Evolutionary conservation across 139 green algal genomes (phyloP), one percentile per base, ranked within the genome.

Genomic region (Astrephomene gubernaculifera): DNA sequence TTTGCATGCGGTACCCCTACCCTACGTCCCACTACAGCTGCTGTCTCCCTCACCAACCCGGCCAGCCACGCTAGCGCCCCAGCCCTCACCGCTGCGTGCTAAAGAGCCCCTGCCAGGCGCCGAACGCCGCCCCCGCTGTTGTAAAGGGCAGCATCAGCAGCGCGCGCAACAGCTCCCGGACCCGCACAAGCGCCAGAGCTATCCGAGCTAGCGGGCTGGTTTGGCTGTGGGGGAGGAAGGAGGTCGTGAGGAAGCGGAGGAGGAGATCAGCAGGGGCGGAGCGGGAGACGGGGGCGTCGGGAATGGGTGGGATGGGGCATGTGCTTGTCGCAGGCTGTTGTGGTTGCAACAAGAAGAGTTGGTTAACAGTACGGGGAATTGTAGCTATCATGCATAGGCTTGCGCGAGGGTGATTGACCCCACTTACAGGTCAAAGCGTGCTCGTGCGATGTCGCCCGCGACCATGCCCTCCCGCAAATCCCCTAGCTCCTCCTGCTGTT

Each of bases 51-150:
- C n/a, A n/a, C n/a, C n/a, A n/a, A n/a, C n/a, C n/a, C n/a, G n/a
- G n/a, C n/a, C n/a, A n/a, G n/a, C n/a, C n/a, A n/a, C n/a, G n/a
- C n/a, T n/a, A n/a, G n/a, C 45, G 12, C 8, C 29, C 24, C 38
- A 14, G 49, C 14, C 4, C 83, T n/a, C 63, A 84, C 84, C 84
- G 60, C 44, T 88, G 72, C 0, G 49, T 61, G 22, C 74, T 83
- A 80, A 92, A 92, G 29, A 89, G 57, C 10, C 52, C 82, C 52
- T 81, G 81, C 88, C 88, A 92, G 14, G 54, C 29, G 8, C 38
- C 38, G 22, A 72, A 45, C 3, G 60, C 33, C 17, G 71, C 31
- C 4, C 69, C 49, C 19, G 68, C 44, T 7, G 85, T 49, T 6
- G 60, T 87, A 61, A 92, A 85, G 0, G 88, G 88, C 68, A 88